Conservation (phyloP, 1,139 yeast genomes). For the Taphrina wiesneri region DNA sequence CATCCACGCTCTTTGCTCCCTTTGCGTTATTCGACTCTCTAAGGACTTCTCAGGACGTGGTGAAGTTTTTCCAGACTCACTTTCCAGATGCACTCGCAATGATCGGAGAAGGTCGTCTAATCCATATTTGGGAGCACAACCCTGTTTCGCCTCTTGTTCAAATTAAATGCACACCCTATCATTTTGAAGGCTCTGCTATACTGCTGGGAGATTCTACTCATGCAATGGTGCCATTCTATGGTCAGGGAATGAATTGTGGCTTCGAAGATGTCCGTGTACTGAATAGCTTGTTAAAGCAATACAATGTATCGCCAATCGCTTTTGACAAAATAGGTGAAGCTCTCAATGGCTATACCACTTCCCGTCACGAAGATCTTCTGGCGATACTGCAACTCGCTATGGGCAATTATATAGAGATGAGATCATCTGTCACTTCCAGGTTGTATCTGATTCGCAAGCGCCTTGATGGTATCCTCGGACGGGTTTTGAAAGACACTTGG, state of each 20-base stretch:
- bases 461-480: conserved; percentile 61
- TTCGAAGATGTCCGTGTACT: conserved; percentile 82
- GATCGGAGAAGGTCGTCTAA: conserved; percentile 62
- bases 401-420: conserved; percentile 84
- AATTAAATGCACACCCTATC: conserved; percentile 56
- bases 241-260: conserved; percentile 97
- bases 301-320: conserved; percentile 55
- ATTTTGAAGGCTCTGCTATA: conserved; percentile 63
- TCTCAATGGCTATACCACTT: conserved; percentile 58
- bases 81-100: conserved; percentile 75
- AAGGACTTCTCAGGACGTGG: conserved; percentile 46
- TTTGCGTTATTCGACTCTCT: conserved; percentile 65
- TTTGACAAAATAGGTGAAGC: conserved; percentile 53
- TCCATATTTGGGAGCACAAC: conserved; percentile 56
- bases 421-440: conserved; percentile 71
- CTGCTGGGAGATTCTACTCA: conserved; percentile 93
- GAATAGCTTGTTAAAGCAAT: conserved; percentile 35
- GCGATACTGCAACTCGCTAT: conserved; percentile 79
- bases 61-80: conserved; percentile 57
- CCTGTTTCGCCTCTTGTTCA: conserved; percentile 77
- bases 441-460: conserved; percentile 65
- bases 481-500: conserved; percentile 51
- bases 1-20: conserved; percentile 86
- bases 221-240: conserved; percentile 95
- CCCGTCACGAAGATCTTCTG: conserved; percentile 64